Evolutionary conservation across 75 land plant species (phyloP).

Genomic region (Adiantum capillusveneris): DNA sequence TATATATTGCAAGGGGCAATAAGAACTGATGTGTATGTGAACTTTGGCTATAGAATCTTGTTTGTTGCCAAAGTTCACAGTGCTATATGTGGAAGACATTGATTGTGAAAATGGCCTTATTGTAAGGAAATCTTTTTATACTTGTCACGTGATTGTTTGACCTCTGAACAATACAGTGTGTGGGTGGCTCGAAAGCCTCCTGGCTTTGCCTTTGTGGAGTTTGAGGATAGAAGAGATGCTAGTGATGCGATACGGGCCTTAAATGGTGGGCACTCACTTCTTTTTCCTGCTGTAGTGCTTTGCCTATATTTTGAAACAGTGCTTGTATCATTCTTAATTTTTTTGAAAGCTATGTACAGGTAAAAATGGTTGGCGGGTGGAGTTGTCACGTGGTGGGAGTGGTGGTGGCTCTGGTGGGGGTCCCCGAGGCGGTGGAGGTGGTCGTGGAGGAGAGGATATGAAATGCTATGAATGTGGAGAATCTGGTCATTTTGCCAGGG

Average conservation of each 20-base stretch:
- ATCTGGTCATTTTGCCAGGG: conserved; percentile 34
- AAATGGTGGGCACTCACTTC: conserved; percentile 22
- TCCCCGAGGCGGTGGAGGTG: conserved; percentile 21
- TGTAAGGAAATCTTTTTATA: too few relatives aligned
- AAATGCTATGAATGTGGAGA: conserved; percentile 42
- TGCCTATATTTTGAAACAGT: too few relatives aligned
- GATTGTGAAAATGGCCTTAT: too few relatives aligned
- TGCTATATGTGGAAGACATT: too few relatives aligned
- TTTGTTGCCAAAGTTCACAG: too few relatives aligned
- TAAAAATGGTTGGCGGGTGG: conserved; percentile 39
- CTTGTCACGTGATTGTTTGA: background rate
- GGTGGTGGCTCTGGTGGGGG: conserved; percentile 27
- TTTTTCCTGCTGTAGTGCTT: too few relatives aligned
- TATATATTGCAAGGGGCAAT: too few relatives aligned
- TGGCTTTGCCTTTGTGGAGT: conserved; percentile 53
- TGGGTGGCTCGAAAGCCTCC: conserved; percentile 55
- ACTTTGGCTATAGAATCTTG: too few relatives aligned
- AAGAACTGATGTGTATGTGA: too few relatives aligned
- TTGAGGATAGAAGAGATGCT: conserved; percentile 49
- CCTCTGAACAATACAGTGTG: conserved; percentile 25
- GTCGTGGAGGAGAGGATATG: conserved; percentile 37
- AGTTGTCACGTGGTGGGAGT: conserved; percentile 32
- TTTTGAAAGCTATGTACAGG: conserved; percentile 4
- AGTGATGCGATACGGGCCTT: conserved; percentile 39
- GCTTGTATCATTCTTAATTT: too few relatives aligned